Base-by-base conservation (phyloP, 495 filamentous ascomycete species). In the Penicillium simplicissimum region DNA sequence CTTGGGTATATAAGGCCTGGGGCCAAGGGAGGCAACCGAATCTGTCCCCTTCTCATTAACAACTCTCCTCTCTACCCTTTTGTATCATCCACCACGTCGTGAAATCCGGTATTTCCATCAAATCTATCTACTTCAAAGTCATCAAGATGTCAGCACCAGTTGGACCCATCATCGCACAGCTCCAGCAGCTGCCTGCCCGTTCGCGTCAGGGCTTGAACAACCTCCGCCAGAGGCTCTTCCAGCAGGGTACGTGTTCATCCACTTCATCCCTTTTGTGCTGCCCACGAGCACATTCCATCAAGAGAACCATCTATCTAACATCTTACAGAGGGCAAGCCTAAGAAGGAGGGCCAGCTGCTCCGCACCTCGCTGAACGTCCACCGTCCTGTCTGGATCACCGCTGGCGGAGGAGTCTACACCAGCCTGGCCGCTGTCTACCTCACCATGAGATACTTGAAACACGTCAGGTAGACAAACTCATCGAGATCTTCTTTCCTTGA, bases 361-460 rank as follows among this genome's bases (percentile, higher is more conserved):
- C 67, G 66, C 42, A 77, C 73, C 28, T 81, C 78, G 8, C 62
- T 81, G 19, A 70, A 55, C 36, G 67, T 72, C 33, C 78, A 81
- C 51, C 69, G 71, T 55, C 78, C 78, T 1, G 77, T 81, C 52
- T 81, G 78, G 78, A 37, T 77, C 17, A 69, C 76, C 5, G 78
- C 73, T 8, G 70, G 55, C 1, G 76, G 73, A 15, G 78, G 69
- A 37, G 65, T 70, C 8, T 81, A 81, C 60, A 81, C 78, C 19
- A 76, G 70, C 6, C 61, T 69, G 58, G 72, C 66, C 0, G 78
- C 76, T 3, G 74, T 75, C 19, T 76, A 73, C 55, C 67, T 81
- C 17, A 76, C 78, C 0, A 72, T 79, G 64, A 70, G 65, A 33
- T 75, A 74, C 45, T 57, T 80, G 62, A 73, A 71, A 34, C 75